These are phyloP conservation scores for Cercis canadensis DNA, from an alignment of 306 rosid species.

Conservation along the genomic window DNA sequence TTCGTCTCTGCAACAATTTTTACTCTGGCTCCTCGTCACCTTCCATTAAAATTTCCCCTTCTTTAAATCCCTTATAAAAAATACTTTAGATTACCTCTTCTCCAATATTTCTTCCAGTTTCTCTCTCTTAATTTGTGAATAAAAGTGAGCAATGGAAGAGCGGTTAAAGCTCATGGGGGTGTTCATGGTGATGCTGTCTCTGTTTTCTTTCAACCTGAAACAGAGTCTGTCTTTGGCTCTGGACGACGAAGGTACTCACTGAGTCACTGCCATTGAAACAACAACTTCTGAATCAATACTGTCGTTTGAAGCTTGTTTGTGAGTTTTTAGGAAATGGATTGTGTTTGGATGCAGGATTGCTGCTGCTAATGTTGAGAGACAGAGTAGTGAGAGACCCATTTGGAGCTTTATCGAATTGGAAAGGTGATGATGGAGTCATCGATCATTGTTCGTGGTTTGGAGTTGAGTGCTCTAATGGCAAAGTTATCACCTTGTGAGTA, in stretches of 20 bases:
- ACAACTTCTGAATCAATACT: not conserved
- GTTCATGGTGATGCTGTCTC: slow-evolving; percentile 29
- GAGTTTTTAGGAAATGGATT: not conserved
- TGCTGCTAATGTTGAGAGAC: slow-evolving; percentile 60
- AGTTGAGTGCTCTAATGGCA: slow-evolving; percentile 67
- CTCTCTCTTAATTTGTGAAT: not conserved
- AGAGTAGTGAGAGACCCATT: slow-evolving; percentile 56
- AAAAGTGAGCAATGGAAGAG: slow-evolving; percentile 39
- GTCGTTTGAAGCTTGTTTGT: too few relatives aligned
- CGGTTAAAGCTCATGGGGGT: slow-evolving; percentile 40
- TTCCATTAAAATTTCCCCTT: too few relatives aligned
- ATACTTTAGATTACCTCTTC: too few relatives aligned
- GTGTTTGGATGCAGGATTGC: slow-evolving; percentile 63
- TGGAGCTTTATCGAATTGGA: slow-evolving; percentile 67
- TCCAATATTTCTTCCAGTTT: too few relatives aligned
- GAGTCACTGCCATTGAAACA: not conserved
- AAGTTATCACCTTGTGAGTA: slow-evolving; percentile 73
- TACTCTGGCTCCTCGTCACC: too few relatives aligned
- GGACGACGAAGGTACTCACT: slow-evolving; percentile 49
- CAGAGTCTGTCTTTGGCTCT: slow-evolving; percentile 48
- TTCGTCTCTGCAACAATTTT: slow-evolving; percentile 24
- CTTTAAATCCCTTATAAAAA: too few relatives aligned
- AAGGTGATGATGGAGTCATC: slow-evolving; percentile 34
- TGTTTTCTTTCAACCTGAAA: slow-evolving; percentile 31
- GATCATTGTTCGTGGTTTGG: slow-evolving; percentile 79